phyloP scores from a whole-genome alignment of 768 basidiomycete species.

The Cystobasidium onofrii region DNA sequence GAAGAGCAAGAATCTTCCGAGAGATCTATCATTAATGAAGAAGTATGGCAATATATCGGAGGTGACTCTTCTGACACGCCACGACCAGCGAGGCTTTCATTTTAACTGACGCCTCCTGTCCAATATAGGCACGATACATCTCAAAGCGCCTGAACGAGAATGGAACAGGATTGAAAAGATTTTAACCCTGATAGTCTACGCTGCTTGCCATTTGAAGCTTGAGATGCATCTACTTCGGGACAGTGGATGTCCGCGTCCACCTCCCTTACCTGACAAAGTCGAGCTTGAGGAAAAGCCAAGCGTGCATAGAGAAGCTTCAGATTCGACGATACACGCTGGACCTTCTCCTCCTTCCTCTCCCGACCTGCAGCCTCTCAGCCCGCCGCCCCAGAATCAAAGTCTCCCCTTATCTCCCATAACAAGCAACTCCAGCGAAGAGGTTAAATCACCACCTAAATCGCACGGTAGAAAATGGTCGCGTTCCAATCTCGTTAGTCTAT shows the following conservation, averaged over 20 bases:
- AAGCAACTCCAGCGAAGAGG: neutral
- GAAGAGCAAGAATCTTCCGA: neutral
- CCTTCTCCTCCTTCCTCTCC: neutral
- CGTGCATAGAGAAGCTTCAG: neutral
- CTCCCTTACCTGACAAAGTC: neutral
- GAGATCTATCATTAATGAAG: neutral
- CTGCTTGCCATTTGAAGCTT: constrained; percentile 35
- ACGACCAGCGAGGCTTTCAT: no score
- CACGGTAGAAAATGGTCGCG: neutral
- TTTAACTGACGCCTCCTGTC: neutral
- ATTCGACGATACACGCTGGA: neutral
- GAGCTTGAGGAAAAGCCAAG: neutral
- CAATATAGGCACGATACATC: constrained; percentile 29
- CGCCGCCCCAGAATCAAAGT: neutral
- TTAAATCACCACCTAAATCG: neutral
- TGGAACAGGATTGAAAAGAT: constrained; percentile 26
- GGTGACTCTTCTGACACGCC: no score
- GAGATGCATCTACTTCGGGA: constrained; percentile 33
- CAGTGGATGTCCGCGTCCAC: constrained; percentile 25
- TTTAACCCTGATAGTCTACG: constrained; percentile 33
- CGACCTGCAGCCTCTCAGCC: neutral
- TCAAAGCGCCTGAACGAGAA: constrained; percentile 30
- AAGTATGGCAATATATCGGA: neutral
- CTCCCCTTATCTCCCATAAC: neutral
- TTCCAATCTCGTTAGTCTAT: neutral